Base-by-base conservation (phyloP, 257 asterid species). In the Sherardia arvensis region DNA sequence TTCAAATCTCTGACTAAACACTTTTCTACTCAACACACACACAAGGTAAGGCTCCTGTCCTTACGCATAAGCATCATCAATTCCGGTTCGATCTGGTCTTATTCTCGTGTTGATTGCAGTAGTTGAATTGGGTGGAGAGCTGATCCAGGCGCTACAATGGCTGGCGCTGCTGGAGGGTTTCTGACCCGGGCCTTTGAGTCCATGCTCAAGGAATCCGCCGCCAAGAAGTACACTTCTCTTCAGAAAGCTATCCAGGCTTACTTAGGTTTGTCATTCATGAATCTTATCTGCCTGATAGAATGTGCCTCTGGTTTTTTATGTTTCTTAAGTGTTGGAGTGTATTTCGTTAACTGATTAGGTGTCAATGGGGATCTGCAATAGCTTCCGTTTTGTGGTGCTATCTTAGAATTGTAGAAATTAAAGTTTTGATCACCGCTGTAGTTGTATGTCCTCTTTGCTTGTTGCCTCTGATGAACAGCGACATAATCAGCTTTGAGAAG, bases 151-250 rank as follows among this genome's bases (percentile, higher is more conserved):
- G 51, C 7, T 10, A 86, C 86, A 89, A 87, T 91, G 81, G 90
- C 94, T 48, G 93, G 87, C 26, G 98, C 98, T 73, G 99, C 99
- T 8, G 99, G 99, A 38, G 97, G 99, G 40, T 92, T 92, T 67
- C 83, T 92, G 57, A 79, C 95, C 53, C 85, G 99, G 73, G 99
- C 99, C 62, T 89, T 89, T 64, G 97, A 92, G 75, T 83, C 95
- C 61, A 89, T 92, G 95, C 91, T 89, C 79, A 92, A 89, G 70
- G 99, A 92, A 80, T 84, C 91, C 74, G 77, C 95, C 62, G 76
- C 71, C 68, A 89, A 73, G 80, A 89, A 85, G 74, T 85, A 72
- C 73, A 40, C 73, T 48, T 73, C 84, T 62, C 83, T 92, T 12
- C 97, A 87, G 71, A 57, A 85, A 28, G 89, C 97, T 62, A 77